Percentiles rank a stretch among this genome's conserved stretches.
These are phyloP conservation scores for Magnaporthales sp. DNA, from an alignment of 2,329 filamentous ascomycete species.

Conservation along the genomic window DNA sequence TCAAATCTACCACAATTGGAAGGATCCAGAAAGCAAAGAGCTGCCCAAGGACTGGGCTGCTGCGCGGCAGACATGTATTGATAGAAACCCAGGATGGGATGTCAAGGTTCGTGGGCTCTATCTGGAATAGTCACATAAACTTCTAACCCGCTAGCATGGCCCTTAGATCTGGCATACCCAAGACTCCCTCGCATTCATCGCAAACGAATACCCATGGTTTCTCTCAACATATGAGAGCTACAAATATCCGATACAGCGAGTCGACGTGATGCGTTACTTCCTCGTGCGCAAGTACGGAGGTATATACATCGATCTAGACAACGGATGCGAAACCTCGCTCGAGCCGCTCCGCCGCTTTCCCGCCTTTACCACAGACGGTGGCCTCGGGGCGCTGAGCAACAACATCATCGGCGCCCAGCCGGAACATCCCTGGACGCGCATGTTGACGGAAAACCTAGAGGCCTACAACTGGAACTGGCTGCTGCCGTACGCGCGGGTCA, in stretches of 20 bases:
- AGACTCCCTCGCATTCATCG: constrained; percentile 58
- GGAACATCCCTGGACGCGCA: constrained; percentile 15
- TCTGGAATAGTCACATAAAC: background rate
- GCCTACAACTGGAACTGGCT: constrained; percentile 14
- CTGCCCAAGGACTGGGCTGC: constrained; percentile 59
- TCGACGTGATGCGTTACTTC: constrained; percentile 74
- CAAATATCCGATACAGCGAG: constrained; percentile 65
- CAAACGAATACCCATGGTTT: constrained; percentile 69
- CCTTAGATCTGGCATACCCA: background rate
- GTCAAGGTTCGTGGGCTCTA: constrained; percentile 59
- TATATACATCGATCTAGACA: constrained; percentile 73
- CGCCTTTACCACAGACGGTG: constrained; percentile 15
- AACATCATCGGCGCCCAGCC: constrained; percentile 16
- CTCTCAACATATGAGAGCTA: constrained; percentile 69
- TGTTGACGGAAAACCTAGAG: constrained; percentile 12
- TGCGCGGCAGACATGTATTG: constrained; percentile 57
- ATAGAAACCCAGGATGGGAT: constrained; percentile 62
- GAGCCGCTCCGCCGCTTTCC: constrained; percentile 15
- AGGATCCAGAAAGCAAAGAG: constrained; percentile 27
- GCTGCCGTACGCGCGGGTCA: constrained; percentile 16
- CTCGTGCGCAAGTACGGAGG: constrained; percentile 69
- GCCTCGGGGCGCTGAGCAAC: constrained; percentile 16
- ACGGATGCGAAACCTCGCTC: constrained; percentile 14
- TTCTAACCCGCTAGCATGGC: background rate
- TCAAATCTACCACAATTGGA: constrained; percentile 20